A percentile compares a stretch with the other conserved stretches of the same genome.
These are phyloP conservation scores for Dactylonectria macrodidyma DNA, from an alignment of 2,329 filamentous ascomycete species.

Conservation along the genomic window DNA sequence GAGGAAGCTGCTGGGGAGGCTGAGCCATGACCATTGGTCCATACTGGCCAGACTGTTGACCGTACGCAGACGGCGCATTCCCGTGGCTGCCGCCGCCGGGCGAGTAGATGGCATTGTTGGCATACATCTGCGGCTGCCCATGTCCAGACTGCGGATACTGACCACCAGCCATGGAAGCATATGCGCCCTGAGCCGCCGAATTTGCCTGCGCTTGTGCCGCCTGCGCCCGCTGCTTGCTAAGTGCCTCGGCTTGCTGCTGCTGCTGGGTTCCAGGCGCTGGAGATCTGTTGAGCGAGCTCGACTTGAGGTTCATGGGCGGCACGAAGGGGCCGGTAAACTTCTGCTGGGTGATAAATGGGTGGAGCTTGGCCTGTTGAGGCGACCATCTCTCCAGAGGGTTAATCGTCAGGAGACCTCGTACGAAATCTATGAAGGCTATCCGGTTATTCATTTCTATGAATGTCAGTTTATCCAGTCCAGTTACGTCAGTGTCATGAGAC, in stretches of 20 bases:
- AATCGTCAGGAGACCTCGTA: slow-evolving; percentile 91
- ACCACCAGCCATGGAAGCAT: slow-evolving; percentile 64
- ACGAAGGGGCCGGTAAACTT: slow-evolving; percentile 98
- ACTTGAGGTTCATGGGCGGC: slow-evolving; percentile 96
- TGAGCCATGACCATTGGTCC: slow-evolving; percentile 81
- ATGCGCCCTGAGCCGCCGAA: slow-evolving; percentile 77
- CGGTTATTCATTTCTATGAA: slow-evolving; percentile 96
- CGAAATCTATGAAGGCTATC: slow-evolving; percentile 97
- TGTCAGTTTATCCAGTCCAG: slow-evolving; percentile 32
- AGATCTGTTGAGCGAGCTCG: slow-evolving; percentile 86
- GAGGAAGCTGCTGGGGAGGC: slow-evolving; percentile 75
- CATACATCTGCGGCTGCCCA: slow-evolving; percentile 79
- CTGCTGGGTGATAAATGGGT: slow-evolving; percentile 98
- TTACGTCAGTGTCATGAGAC: slow-evolving; percentile 2
- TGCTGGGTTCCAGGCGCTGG: slow-evolving; percentile 95
- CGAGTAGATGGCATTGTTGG: slow-evolving; percentile 86
- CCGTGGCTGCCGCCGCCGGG: slow-evolving; percentile 62
- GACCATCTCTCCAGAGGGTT: slow-evolving; percentile 98
- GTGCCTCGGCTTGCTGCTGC: slow-evolving; percentile 93
- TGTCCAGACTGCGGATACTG: slow-evolving; percentile 65
- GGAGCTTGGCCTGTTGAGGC: slow-evolving; percentile 95
- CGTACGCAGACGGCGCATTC: slow-evolving; percentile 80
- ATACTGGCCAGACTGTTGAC: slow-evolving; percentile 79
- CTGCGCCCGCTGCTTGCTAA: slow-evolving; percentile 91
- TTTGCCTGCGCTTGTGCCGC: slow-evolving; percentile 80